Base-by-base conservation (phyloP, 331 rosid species). In the Acacia pycnantha region DNA sequence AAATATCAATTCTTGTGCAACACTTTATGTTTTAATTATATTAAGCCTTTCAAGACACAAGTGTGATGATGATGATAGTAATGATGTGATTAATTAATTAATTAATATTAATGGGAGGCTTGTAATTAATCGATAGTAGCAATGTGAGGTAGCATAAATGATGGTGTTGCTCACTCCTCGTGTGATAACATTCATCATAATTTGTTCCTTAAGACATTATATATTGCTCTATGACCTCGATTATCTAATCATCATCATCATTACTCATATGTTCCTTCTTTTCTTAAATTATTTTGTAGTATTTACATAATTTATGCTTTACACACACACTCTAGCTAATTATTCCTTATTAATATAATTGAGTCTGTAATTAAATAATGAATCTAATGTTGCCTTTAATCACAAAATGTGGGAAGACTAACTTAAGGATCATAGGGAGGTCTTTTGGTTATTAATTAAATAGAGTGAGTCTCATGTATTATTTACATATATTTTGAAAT, bases 151-250 rank as follows among this genome's bases (percentile, higher is more conserved):
- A 68, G 31, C 73, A 69, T 21, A 69, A 40, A 69, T 69, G 74
- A 69, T 69, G 51, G 53, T 69, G 51, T 41, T 69, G 51, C 33
- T 40, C 53, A 12, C 53, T 41, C 29, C 37, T 77, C 85, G 82
- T 82, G 85, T 19, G 85, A 77, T 77, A 69, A 47, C 66, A 77
- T 77, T 64, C 72, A 59, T 82, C 64, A 70, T 71, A 31, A 19
- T 35, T 37, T 2, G 26, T 53, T 53, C 61, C 61, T 53, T 53
- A 53, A 53, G 11, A 53, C 61, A 53, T 21, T 48, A 48, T 48
- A 48, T 48, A 48, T 14, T 53, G 11, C 26, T 24, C 61, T 19
- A 18, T 53, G 4, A 53, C 3, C 61, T 21, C 61, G 26, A 53
- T 53, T 53, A 53, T 18, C 61, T 53, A 19, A 53, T 56, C 0